Conservation (phyloP, 306 rosid species). For the Gleditsia sinensis region DNA sequence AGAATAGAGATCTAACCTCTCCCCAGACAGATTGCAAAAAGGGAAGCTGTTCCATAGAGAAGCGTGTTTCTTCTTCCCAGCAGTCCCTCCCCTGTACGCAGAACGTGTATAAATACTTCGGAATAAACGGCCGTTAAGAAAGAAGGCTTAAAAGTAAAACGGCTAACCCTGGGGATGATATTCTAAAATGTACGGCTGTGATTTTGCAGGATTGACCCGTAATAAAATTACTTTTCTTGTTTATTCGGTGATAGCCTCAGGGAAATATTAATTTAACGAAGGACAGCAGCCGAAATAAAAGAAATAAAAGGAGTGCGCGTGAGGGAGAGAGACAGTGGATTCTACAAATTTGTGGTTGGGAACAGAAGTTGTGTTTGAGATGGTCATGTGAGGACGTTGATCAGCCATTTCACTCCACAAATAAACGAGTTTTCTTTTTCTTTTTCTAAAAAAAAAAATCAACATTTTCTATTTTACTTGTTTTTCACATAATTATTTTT, state of each 20-base stretch:
- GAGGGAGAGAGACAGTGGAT: too few species aligned
- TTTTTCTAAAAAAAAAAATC: too few species aligned
- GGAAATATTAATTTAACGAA: too few species aligned
- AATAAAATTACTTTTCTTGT: too few species aligned
- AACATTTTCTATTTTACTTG: too few species aligned
- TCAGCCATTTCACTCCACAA: neutral
- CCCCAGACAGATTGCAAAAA: neutral
- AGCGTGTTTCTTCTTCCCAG: neutral
- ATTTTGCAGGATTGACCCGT: too few species aligned
- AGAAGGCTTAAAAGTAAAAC: too few species aligned
- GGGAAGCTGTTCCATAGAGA: neutral
- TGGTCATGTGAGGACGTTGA: neutral
- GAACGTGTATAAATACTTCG: neutral
- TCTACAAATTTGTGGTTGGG: neutral
- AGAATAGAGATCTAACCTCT: constrained; percentile 1
- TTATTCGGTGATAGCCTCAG: too few species aligned
- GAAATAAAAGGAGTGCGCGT: neutral
- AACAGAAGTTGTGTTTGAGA: neutral
- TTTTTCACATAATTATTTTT: too few species aligned
- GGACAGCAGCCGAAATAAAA: too few species aligned
- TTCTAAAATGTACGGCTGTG: neutral
- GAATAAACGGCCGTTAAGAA: neutral
- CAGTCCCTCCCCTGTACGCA: too few species aligned
- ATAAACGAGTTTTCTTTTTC: too few species aligned
- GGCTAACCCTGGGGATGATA: neutral